Evolutionary conservation across 106 monocot species (phyloP).

Genomic region (Allium sativum): DNA sequence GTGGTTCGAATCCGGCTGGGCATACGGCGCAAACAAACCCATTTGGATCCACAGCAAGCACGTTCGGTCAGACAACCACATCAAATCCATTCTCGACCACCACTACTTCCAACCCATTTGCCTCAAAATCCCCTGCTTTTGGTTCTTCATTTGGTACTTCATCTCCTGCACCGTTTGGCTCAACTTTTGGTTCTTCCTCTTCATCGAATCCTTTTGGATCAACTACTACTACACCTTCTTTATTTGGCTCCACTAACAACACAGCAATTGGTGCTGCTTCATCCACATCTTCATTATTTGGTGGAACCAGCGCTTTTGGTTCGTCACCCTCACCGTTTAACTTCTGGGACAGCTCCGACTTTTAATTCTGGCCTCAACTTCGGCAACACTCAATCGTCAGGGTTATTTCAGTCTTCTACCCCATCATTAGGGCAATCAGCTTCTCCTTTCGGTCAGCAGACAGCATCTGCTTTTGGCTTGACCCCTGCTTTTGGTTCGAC

Average conservation of each 20-base stretch:
- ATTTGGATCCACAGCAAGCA: conserved; percentile 47
- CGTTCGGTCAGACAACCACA: conserved; percentile 69
- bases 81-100: conserved; percentile 47
- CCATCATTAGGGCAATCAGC: conserved; percentile 47
- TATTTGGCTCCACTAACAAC: conserved; percentile 35
- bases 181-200: conserved; percentile 48
- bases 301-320: conserved; percentile 41
- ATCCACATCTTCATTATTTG: conserved; percentile 49
- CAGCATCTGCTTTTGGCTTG: not conserved
- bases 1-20: conserved; percentile 58
- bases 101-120: conserved; percentile 52
- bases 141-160: conserved; percentile 59
- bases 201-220: conserved; percentile 66
- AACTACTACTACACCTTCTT: conserved; percentile 40
- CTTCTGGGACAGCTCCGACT: conserved; percentile 36
- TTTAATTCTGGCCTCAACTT: conserved; percentile 57
- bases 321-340: conserved; percentile 42
- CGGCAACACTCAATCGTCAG: conserved; percentile 75
- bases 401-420: conserved; percentile 60
- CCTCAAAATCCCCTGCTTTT: conserved; percentile 49
- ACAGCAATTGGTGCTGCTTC: conserved; percentile 39
- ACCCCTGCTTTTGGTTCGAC: conserved; percentile 18
- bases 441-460: conserved; percentile 66
- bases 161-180: conserved; percentile 41
- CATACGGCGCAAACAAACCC: conserved; percentile 45